A percentile compares a stretch with the other conserved stretches of the same genome.
Conservation (phyloP, 176 grass and related monocot genomes). For the Elymus sibiricus region DNA sequence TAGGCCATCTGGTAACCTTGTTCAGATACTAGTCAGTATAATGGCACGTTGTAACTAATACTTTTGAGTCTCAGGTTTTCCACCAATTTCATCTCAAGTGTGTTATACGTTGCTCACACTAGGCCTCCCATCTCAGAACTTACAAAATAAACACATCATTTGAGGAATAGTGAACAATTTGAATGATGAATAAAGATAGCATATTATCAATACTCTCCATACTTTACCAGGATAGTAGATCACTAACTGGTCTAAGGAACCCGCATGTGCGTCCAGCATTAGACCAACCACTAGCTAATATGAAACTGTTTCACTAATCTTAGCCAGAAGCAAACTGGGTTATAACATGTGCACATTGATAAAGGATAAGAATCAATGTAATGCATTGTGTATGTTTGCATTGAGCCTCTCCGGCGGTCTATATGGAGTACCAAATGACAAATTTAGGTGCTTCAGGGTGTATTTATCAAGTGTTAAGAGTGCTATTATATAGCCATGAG, state of each 20-base stretch:
- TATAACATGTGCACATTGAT: neutral
- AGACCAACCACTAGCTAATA: neutral
- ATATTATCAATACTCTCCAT: neutral
- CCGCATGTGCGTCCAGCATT: neutral
- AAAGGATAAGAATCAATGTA: too few species aligned
- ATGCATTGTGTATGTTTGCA: too few species aligned
- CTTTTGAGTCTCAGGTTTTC: neutral
- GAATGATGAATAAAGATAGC: neutral
- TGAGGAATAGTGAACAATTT: neutral
- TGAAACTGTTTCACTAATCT: neutral
- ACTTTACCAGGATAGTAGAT: neutral
- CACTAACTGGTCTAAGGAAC: neutral
- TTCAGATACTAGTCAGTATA: neutral
- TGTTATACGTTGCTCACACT: neutral
- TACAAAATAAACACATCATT: conserved; percentile 3
- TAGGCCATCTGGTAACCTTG: neutral
- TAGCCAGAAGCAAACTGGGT: neutral
- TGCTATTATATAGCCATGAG: too few species aligned
- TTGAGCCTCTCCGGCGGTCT: too few species aligned
- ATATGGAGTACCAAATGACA: too few species aligned
- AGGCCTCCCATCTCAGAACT: neutral
- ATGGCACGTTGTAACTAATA: neutral
- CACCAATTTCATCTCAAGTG: neutral
- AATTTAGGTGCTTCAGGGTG: too few species aligned
- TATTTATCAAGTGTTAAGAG: too few species aligned